Percentiles rank a stretch among this genome's conserved stretches.
These are phyloP conservation scores for Mortierella sp. DNA, from an alignment of 371 early-diverging fungal species.

Conservation along the genomic window DNA sequence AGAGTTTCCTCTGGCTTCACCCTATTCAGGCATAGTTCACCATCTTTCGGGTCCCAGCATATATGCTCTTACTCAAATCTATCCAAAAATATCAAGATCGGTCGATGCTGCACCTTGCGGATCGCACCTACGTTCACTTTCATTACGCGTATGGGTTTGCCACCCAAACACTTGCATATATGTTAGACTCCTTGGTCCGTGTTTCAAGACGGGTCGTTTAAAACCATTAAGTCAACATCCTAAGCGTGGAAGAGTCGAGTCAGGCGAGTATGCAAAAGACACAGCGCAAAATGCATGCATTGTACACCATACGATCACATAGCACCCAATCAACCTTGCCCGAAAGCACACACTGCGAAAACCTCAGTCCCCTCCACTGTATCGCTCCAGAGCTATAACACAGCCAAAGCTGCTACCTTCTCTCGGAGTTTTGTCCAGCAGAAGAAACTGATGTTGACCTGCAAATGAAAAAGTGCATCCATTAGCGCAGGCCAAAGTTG, in stretches of 20 bases:
- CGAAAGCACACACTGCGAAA: slow-evolving; percentile 50
- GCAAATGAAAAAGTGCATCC: slow-evolving; percentile 57
- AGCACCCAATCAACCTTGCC: slow-evolving; percentile 44
- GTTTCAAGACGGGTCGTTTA: slow-evolving; percentile 56
- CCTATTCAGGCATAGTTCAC: slow-evolving; percentile 76
- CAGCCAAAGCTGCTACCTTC: slow-evolving; percentile 53
- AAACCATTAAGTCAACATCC: slow-evolving; percentile 53
- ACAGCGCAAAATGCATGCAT: slow-evolving; percentile 37
- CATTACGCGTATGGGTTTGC: slow-evolving; percentile 64
- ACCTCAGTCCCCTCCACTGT: slow-evolving; percentile 58
- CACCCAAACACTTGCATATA: slow-evolving; percentile 64
- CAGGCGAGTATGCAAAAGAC: slow-evolving; percentile 21
- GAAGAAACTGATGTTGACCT: slow-evolving; percentile 61
- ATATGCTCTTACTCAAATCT: slow-evolving; percentile 66
- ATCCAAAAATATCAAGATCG: slow-evolving; percentile 60
- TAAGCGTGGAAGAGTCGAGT: slow-evolving; percentile 16
- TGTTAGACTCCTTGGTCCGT: slow-evolving; percentile 71
- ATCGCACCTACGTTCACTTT: slow-evolving; percentile 63
- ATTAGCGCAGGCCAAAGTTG: slow-evolving; percentile 15
- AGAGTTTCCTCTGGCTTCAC: slow-evolving; percentile 73
- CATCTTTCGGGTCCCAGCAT: slow-evolving; percentile 75
- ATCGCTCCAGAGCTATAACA: slow-evolving; percentile 58
- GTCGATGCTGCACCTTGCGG: slow-evolving; percentile 62
- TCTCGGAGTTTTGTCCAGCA: slow-evolving; percentile 54
- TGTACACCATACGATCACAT: slow-evolving; percentile 31